phyloP scores from a whole-genome alignment of 2,329 filamentous ascomycete species.

The Penicillium psychrosexuale region DNA sequence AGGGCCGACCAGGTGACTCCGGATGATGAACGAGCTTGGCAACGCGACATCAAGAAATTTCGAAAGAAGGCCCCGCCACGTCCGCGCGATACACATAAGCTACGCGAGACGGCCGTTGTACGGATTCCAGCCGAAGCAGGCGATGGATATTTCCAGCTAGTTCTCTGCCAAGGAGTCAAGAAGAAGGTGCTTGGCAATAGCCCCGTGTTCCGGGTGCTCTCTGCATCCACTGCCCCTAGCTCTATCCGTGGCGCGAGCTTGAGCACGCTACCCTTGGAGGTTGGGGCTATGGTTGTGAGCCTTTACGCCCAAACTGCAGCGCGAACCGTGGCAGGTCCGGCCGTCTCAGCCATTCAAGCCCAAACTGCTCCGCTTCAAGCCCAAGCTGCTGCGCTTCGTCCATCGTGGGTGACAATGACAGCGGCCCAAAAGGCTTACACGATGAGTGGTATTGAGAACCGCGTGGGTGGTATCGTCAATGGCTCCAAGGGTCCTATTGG shows the following conservation, averaged over 20 bases:
- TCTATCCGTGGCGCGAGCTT: conserved; percentile 64
- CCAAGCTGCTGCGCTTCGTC: conserved; percentile 27
- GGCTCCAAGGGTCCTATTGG: conserved; percentile 37
- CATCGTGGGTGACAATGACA: conserved; percentile 29
- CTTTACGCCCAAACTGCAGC: conserved; percentile 42
- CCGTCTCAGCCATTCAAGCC: conserved; percentile 26
- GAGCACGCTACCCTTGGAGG: conserved; percentile 62
- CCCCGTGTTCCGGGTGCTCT: conserved; percentile 67
- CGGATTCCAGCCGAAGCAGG: conserved; percentile 61
- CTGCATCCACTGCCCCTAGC: conserved; percentile 59
- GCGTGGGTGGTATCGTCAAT: conserved; percentile 33
- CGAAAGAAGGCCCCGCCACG: conserved; percentile 52
- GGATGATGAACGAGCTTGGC: conserved; percentile 63
- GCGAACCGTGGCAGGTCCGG: conserved; percentile 24
- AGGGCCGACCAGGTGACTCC: conserved; percentile 50
- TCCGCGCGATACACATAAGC: conserved; percentile 49
- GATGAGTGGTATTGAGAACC: conserved; percentile 27
- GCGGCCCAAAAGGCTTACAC: conserved; percentile 36
- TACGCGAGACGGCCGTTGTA: conserved; percentile 63
- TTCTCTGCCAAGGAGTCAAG: conserved; percentile 57
- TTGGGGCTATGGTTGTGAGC: conserved; percentile 50
- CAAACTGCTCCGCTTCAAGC: conserved; percentile 27
- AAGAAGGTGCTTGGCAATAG: conserved; percentile 62
- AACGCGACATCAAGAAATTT: conserved; percentile 65
- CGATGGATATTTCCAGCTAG: conserved; percentile 67